Evolutionary conservation across 345 rosid genomes (phyloP), one percentile per base, ranked within the genome.

Genomic region (Erodium maritimum): DNA sequence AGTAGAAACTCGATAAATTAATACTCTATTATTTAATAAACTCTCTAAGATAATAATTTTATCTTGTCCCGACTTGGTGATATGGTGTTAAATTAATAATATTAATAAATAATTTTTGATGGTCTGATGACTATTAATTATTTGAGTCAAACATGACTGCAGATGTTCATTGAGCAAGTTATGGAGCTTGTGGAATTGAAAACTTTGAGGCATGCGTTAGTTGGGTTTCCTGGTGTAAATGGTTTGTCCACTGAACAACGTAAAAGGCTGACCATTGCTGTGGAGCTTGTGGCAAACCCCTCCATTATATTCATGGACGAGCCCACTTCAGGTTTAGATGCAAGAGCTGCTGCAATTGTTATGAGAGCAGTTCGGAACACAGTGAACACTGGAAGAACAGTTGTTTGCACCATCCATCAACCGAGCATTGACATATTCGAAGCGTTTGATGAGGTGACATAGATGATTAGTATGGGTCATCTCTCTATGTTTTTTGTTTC

Each of bases 381-480:
- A 0, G 97, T 90, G 7, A 95, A 90, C 67, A 90, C 95, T 0
- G 93, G 97, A 52, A 83, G 97, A 77, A 90, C 95, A 0, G 96
- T 90, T 10, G 89, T 90, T 2, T 90, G 97, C 81, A 90, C 96
- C 37, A 90, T 90, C 53, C 96, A 90, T 76, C 96, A 90, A 61
- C 97, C 97, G 4, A 91, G 97, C 60, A 87, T 91, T 0, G 96
- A 91, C 67, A 82, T 91, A 23, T 91, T 91, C 50, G 97, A 91
- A 75, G 83, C 96, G 10, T 91, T 91, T 37, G 95, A 91, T 67
- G 97, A 88, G 91, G 97, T 85, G n/a, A n/a, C n/a, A n/a, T n/a
- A n/a, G n/a, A 37, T 29, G 37, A 29, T 0, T 29, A 5, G 37
- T 29, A 29, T 29, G 9, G 9, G 4, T 29, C 4, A 7, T 0